Base-by-base conservation (phyloP, 2,329 filamentous ascomycete species). In the Neonectria coccinea region DNA sequence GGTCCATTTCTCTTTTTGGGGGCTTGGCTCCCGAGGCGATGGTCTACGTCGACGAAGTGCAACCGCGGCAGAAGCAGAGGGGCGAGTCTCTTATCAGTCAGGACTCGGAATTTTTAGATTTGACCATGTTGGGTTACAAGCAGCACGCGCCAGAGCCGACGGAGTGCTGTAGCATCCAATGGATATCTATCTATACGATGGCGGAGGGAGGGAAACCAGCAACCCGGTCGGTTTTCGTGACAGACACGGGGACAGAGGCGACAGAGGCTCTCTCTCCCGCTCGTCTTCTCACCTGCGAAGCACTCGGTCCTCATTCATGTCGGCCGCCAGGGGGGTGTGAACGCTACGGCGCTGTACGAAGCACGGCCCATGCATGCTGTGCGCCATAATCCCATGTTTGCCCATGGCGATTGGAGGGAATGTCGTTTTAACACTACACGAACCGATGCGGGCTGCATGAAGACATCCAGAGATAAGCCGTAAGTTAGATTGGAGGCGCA, bases 381-480 rank as follows among this genome's bases (percentile, higher is more conserved):
- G 14, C 42, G 51, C 51, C 47, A 62, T 50, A 36, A 39, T 39
- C 36, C 36, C 6, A 14, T 6, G 12, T 39, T 39, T 39, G 33
- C 22, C 33, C 6, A 31, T 16, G 36, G 36, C n/a, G 36, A 41
- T 42, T 41, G 16, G 59, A 56, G 48, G 48, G n/a, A 33, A 51
- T 51, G 48, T 51, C 20, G 20, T 18, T 56, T 45, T 29, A 48
- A 33, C 25, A 25, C 25, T 6, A 25, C 25, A 59, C 60, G 60
- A 63, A 58, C 60, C 50, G 50, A 58, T 63, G 61, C 50, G 61
- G 50, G 56, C 56, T 27, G 50, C 60, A 63, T 44, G 48, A 54
- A 25, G 25, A 25, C 25, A 25, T 25, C 25, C 25, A 25, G 42
- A 63, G 61, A 63, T 63, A 63, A 63, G 61, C 55, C 59, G 50